phyloP scores from a whole-genome alignment of 192 early-diverging fungal species.

The Podila clonocystis region DNA sequence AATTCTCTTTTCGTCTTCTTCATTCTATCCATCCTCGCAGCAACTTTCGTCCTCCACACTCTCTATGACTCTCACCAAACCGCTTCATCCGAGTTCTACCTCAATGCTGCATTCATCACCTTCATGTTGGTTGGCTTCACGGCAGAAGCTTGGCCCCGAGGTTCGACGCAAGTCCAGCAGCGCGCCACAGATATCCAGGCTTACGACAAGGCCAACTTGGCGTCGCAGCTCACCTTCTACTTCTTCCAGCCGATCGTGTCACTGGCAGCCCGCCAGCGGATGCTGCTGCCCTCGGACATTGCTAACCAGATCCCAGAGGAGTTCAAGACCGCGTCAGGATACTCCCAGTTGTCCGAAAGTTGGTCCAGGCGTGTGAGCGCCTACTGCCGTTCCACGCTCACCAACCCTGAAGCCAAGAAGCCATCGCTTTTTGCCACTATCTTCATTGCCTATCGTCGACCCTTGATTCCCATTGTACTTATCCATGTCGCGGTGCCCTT shows the following conservation, averaged over 20 bases:
- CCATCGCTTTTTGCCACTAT: conserved; percentile 21
- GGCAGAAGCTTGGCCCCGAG: conserved; percentile 28
- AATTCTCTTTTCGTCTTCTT: conserved; percentile 19
- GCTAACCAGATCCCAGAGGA: conserved; percentile 20
- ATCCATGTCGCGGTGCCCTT: conserved; percentile 9
- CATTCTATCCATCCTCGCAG: conserved; percentile 5
- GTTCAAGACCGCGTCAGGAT: conserved; percentile 19
- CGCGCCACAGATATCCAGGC: conserved; percentile 9
- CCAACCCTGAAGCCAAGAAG: neutral
- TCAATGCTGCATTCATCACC: conserved; percentile 8
- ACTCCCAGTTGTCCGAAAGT: neutral
- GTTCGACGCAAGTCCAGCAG: conserved; percentile 32
- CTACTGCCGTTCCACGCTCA: neutral
- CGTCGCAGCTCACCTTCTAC: conserved; percentile 9
- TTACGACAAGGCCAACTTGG: conserved; percentile 33
- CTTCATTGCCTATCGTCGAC: conserved; percentile 15
- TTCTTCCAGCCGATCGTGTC: conserved; percentile 39
- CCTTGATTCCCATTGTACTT: conserved; percentile 11
- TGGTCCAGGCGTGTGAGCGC: conserved; percentile 15
- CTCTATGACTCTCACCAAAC: neutral
- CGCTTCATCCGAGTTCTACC: neutral
- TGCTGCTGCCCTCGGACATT: conserved; percentile 29
- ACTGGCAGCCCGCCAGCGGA: conserved; percentile 26
- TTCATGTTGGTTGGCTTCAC: conserved; percentile 8
- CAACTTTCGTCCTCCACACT: conserved; percentile 8